Evolutionary conservation across 257 asterid species (phyloP).

Genomic region (Asclepias syriaca): DNA sequence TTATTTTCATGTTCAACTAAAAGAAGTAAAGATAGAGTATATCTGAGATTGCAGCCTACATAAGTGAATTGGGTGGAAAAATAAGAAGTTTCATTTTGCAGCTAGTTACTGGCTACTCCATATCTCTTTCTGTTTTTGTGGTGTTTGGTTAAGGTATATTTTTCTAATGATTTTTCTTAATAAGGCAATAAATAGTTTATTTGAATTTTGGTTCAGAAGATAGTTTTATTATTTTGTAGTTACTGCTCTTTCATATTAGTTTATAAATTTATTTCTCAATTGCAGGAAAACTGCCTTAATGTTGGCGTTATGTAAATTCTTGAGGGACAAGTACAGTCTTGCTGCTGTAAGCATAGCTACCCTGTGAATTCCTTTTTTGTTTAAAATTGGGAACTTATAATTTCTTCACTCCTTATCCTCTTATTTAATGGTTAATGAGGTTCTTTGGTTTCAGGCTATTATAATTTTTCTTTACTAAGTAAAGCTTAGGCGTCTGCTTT

Average conservation of each 20-base stretch:
- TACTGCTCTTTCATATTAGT: neutral
- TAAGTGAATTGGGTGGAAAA: neutral
- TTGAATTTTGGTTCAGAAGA: neutral
- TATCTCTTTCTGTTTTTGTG: neutral
- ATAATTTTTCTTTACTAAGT: neutral
- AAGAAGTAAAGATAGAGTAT: too few species aligned
- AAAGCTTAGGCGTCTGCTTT: too few species aligned
- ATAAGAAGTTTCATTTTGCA: neutral
- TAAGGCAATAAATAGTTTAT: neutral
- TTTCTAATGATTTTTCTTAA: neutral
- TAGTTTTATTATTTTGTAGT: neutral
- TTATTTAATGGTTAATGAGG: too few species aligned
- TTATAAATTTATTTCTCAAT: neutral
- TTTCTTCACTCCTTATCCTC: neutral
- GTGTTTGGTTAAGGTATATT: neutral
- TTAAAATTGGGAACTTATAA: neutral
- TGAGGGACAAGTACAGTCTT: conserved; percentile 85
- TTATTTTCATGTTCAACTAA: too few species aligned
- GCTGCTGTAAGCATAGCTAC: conserved; percentile 65
- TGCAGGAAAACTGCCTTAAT: conserved; percentile 89
- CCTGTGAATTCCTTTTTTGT: neutral
- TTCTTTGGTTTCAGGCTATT: too few species aligned
- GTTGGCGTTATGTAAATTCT: conserved; percentile 69
- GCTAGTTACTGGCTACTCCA: neutral
- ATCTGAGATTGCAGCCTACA: too few species aligned